phyloP scores from a whole-genome alignment of 495 filamentous ascomycete species.

The Penicillium roqueforti region DNA sequence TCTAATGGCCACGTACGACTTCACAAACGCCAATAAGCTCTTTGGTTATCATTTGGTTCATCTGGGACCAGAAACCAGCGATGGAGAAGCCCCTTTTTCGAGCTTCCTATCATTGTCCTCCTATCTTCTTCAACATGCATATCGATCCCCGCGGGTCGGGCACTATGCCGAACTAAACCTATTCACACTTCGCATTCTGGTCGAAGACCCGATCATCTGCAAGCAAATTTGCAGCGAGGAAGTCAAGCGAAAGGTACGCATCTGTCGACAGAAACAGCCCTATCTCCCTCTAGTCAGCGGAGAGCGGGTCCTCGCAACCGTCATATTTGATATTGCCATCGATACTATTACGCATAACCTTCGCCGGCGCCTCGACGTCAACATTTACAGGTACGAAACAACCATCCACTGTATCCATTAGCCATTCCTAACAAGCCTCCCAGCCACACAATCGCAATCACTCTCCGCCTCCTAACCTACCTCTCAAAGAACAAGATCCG shows the following conservation, averaged over 20 bases:
- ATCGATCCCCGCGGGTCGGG: conserved; percentile 71
- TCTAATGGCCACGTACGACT: conserved; percentile 85
- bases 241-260: conserved; percentile 65
- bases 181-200: conserved; percentile 75
- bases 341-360: conserved; percentile 95
- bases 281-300: conserved; percentile 71
- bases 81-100: conserved; percentile 70
- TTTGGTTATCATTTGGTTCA: conserved; percentile 84
- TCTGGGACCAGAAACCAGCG: conserved; percentile 54
- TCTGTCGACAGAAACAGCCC: conserved; percentile 87
- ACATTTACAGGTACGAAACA: conserved; percentile 65
- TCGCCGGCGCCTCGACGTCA: conserved; percentile 74
- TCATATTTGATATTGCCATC: conserved; percentile 78
- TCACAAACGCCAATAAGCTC: conserved; percentile 89
- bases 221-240: conserved; percentile 84
- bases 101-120: conserved; percentile 84
- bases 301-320: conserved; percentile 66
- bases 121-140: conserved; percentile 89
- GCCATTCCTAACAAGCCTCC: conserved; percentile 1
- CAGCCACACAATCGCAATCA: conserved; percentile 61
- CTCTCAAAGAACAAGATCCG: conserved; percentile 74
- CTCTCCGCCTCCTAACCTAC: conserved; percentile 77
- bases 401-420: neutral
- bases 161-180: conserved; percentile 80
- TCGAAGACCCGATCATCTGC: conserved; percentile 81